phyloP scores from a whole-genome alignment of 768 basidiomycete species.

The Pleurotus eryngii region DNA sequence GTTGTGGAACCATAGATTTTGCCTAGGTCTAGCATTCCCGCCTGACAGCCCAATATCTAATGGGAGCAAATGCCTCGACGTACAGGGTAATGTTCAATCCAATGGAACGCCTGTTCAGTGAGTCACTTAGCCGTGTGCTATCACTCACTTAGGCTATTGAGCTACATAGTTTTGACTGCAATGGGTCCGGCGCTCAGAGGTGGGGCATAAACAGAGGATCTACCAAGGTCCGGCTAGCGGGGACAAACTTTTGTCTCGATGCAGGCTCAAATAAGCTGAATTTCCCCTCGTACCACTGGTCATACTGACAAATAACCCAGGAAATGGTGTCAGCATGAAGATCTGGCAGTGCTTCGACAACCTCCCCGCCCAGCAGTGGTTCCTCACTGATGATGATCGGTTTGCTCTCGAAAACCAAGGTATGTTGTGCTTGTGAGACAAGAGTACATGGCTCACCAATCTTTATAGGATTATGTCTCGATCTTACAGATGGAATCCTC shows the following conservation, averaged over 20 bases:
- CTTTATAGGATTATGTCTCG: background rate
- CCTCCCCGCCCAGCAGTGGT: slow-evolving; percentile 4
- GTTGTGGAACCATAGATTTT: slow-evolving; percentile 2
- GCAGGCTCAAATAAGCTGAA: slow-evolving; percentile 26
- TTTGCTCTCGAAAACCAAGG: slow-evolving; percentile 5
- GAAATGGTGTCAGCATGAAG: slow-evolving; percentile 2
- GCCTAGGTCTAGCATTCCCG: background rate
- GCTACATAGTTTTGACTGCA: background rate
- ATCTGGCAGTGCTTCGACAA: slow-evolving; percentile 4
- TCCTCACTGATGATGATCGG: slow-evolving; percentile 4
- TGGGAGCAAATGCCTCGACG: background rate
- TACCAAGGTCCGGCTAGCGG: slow-evolving; percentile 24
- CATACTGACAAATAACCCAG: background rate
- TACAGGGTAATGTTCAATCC: background rate
- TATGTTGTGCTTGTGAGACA: background rate
- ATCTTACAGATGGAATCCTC: background rate
- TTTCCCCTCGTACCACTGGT: background rate
- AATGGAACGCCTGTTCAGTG: slow-evolving; percentile 1
- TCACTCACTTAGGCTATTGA: background rate
- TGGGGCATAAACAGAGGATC: slow-evolving; percentile 26
- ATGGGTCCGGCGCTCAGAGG: slow-evolving; percentile 17
- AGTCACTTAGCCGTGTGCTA: background rate
- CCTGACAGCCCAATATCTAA: background rate
- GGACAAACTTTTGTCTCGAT: slow-evolving; percentile 30
- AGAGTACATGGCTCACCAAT: background rate